These are phyloP conservation scores for Magnolia sinica DNA, from an alignment of 164 flowering plant species.

Conservation along the genomic window DNA sequence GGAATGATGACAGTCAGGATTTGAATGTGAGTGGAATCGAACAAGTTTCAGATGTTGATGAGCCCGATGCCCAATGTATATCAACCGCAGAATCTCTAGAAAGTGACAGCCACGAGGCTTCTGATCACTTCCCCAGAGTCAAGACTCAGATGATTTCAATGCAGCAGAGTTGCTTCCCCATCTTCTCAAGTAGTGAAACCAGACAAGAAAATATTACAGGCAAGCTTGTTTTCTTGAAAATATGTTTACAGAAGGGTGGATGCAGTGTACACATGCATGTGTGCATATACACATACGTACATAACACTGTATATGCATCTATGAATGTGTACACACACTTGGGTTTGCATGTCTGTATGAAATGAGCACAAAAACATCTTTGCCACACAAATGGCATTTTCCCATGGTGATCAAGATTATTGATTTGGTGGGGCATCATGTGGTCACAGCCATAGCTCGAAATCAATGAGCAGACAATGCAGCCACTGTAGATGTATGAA, in stretches of 20 bases:
- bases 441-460: too few species aligned
- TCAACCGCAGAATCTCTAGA: not conserved
- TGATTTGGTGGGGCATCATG: too few species aligned
- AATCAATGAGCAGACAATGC: too few species aligned
- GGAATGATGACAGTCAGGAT: conserved; percentile 14
- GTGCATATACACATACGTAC: not conserved
- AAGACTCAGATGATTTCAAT: conserved; percentile 17
- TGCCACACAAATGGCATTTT: not conserved
- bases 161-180: conserved; percentile 37
- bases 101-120: not conserved
- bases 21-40: conserved; percentile 4
- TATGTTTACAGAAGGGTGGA: too few species aligned
- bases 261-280: too few species aligned
- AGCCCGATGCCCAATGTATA: not conserved
- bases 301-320: not conserved
- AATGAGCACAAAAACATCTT: not conserved
- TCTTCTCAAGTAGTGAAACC: conserved; percentile 28
- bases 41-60: conserved; percentile 6
- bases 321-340: not conserved
- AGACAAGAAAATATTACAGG: conserved; percentile 28
- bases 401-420: too few species aligned
- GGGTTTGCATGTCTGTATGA: not conserved
- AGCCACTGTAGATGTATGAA: too few species aligned
- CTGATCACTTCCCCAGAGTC: conserved; percentile 4
- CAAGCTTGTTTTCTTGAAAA: conserved; percentile 11